Evolutionary conservation across 139 green algal genomes (phyloP), one percentile per base, ranked within the genome.

Genomic region (Tetraselmis striata): DNA sequence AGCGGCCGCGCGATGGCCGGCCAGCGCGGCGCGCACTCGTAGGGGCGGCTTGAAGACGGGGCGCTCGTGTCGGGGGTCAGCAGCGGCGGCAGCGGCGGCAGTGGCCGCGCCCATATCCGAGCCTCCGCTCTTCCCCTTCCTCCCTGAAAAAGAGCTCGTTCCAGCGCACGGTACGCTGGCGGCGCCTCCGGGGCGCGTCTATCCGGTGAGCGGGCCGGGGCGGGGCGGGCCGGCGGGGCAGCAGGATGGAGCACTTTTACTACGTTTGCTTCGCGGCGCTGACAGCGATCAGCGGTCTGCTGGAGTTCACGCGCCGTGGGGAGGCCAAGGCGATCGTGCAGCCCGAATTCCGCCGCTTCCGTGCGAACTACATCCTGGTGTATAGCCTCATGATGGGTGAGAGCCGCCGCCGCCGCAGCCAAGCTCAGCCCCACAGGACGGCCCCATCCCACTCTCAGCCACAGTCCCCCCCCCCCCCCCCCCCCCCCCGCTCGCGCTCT

Each of bases 361-460:
- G 94, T 1, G 95, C 93, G 83, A 98, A 98, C 80, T 99, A 99
- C 82, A 81, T 98, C 29, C 1, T 97, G 0, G 95, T 99, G 0
- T 99, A 98, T 86, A 92, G 88, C 28, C 84, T 99, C 11, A 97
- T 98, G 92, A 99, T 99, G 96, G 94, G 93, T 96, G 79, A 76
- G 93, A 59, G 0, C 2, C 78, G 74, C 22, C 31, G 28, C 29
- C 30, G 23, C 31, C n/a, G 28, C 58, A 2, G 1, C n/a, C 28
- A 32, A 18, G 22, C 30, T 23, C 76, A 79, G 22, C 30, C 23
- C 76, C 76, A 18, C 18, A 79, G 22, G 23, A 75, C 29, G 76
- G 22, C 0, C 30, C 2, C n/a, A n/a, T 67, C 31, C 2, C 77
- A 29, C 31, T 75, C 77, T 30, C 2, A 30, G 2, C 30, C 30